A percentile compares a stretch with the other conserved stretches of the same genome.
Evolutionary conservation across 2,329 filamentous ascomycete genomes (phyloP).

Genomic region (Zopfia rhizophila): DNA sequence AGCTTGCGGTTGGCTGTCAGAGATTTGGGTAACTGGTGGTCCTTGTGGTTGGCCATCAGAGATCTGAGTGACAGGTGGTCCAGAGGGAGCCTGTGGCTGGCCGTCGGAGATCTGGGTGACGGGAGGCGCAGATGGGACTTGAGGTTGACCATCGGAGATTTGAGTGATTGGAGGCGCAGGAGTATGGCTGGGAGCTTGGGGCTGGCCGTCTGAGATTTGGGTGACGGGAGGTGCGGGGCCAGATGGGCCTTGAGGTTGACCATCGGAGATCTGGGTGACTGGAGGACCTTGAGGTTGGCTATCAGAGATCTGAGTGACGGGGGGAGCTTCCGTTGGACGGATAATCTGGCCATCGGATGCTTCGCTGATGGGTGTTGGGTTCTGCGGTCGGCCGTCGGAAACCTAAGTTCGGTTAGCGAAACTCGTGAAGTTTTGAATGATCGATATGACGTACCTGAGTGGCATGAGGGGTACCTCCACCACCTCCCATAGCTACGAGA

Average conservation of each 20-base stretch:
- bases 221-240: slow-evolving; percentile 16
- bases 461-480: slow-evolving; percentile 10
- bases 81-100: slow-evolving; percentile 24
- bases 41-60: slow-evolving; percentile 33
- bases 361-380: slow-evolving; percentile 1
- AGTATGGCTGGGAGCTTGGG: slow-evolving; percentile 32
- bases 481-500: slow-evolving; percentile 26
- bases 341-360: neutral
- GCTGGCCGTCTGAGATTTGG: slow-evolving; percentile 35
- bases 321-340: slow-evolving; percentile 1
- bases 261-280: slow-evolving; percentile 43
- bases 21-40: slow-evolving; percentile 19
- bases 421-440: slow-evolving; percentile 2
- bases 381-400: neutral
- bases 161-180: slow-evolving; percentile 32
- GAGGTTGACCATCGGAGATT: slow-evolving; percentile 18
- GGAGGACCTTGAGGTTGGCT: slow-evolving; percentile 26
- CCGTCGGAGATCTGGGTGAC: slow-evolving; percentile 27
- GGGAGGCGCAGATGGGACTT: slow-evolving; percentile 14
- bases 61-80: slow-evolving; percentile 20
- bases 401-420: slow-evolving; percentile 9
- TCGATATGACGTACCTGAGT: slow-evolving; percentile 9
- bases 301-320: slow-evolving; percentile 13
- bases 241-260: slow-evolving; percentile 29
- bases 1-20: slow-evolving; percentile 13